These are phyloP conservation scores for Camillea tinctor DNA, from an alignment of 2,329 filamentous ascomycete species.

Conservation along the genomic window DNA sequence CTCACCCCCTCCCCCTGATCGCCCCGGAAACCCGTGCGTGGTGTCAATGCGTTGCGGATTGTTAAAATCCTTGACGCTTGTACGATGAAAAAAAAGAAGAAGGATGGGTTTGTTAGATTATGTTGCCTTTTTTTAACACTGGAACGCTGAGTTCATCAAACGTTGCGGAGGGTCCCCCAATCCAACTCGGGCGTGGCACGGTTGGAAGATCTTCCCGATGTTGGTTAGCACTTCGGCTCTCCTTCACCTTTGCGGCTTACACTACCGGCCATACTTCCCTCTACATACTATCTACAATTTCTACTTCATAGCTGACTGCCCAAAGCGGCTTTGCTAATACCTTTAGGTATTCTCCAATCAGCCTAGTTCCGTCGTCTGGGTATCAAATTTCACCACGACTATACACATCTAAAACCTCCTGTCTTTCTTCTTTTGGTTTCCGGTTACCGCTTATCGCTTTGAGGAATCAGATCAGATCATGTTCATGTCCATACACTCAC, in stretches of 20 bases:
- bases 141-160: constrained; percentile 8
- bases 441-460: not conserved
- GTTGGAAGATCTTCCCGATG: constrained; percentile 3
- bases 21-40: constrained; percentile 7
- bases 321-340: not conserved
- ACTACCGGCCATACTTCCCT: not conserved
- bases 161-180: not conserved
- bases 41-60: constrained; percentile 3
- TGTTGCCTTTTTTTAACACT: not conserved
- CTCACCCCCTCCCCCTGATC: constrained; percentile 4
- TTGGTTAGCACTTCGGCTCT: constrained; percentile 4
- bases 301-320: not conserved
- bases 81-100: not conserved
- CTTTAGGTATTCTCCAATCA: not conserved
- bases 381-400: not conserved
- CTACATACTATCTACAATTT: not conserved
- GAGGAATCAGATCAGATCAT: not conserved
- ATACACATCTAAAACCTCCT: not conserved
- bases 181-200: constrained; percentile 1
- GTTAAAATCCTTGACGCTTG: not conserved
- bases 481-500: not conserved
- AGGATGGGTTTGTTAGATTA: too few species aligned
- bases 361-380: not conserved
- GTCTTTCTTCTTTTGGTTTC: not conserved
- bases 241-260: constrained; percentile 6